Evolutionary conservation across 148 eudicot species (phyloP), one percentile per base, ranked within the genome.

Genomic region (Silene uniflora): DNA sequence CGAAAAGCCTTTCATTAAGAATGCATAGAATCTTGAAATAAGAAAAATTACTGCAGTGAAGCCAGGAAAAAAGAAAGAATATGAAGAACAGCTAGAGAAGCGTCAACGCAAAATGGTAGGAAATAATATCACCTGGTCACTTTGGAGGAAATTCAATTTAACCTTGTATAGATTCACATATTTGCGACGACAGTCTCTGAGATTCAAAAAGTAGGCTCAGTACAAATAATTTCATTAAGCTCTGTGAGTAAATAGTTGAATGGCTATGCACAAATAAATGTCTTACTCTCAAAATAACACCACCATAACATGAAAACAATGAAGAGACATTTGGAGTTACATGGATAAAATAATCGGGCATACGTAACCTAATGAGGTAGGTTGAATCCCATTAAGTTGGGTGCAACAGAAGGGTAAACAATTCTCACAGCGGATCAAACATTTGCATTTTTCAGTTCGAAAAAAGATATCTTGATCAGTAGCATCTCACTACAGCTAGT

Each of bases 141-240:
- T 83, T 27, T 79, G 89, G 80, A 95, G 97, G 70, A 90, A 87
- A 82, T 85, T 80, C 83, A 95, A 81, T 79, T 94, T 94, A 25
- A 75, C 80, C 88, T 92, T 95, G 89, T 95, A 95, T 78, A 95
- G 82, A 66, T 88, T 90, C 81, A 95, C 97, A 83, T 95, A 92
- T 84, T 87, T 92, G 83, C 91, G 87, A 32, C 93, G 91, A 55
- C 78, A 71, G 72, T 75, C 82, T 78, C 98, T 95, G 91, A 17
- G 68, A 73, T 24, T 71, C 63, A 66, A 22, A 75, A 62, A 4
- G 62, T 6, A 14, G 60, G 39, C 81, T 67, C 66, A 78, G 76
- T 68, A 27, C 13, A 42, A n/a, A 44, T 67, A 59, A 59, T 67
- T 66, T 13, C 60, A 61, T 32, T 2, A 49, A 62, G 19, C 73